These are phyloP conservation scores for Lipomyces chichibuensis DNA, from an alignment of 805 yeast species.

Conservation along the genomic window DNA sequence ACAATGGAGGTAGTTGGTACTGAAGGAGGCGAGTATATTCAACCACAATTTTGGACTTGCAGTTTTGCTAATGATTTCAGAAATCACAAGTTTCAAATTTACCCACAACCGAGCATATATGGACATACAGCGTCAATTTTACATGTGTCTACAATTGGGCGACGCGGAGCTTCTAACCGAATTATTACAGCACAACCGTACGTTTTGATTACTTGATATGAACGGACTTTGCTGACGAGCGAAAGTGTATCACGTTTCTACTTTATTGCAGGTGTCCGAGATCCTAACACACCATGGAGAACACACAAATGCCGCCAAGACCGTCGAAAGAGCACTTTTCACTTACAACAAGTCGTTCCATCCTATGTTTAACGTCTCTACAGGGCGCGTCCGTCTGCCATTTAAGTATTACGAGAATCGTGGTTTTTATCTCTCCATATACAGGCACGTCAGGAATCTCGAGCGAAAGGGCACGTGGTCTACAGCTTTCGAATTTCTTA, in stretches of 20 bases:
- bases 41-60: neutral
- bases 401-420: slow-evolving; percentile 74
- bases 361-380: slow-evolving; percentile 59
- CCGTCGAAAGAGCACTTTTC: slow-evolving; percentile 75
- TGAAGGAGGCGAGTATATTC: slow-evolving; percentile 18
- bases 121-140: slow-evolving; percentile 49
- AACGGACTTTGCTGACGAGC: neutral
- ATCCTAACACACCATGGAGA: slow-evolving; percentile 78
- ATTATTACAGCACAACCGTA: slow-evolving; percentile 51
- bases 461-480: slow-evolving; percentile 76
- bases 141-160: slow-evolving; percentile 65
- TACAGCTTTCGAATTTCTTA: slow-evolving; percentile 78
- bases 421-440: slow-evolving; percentile 71
- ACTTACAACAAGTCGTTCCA: slow-evolving; percentile 76
- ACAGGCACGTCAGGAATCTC: slow-evolving; percentile 68
- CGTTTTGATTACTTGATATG: neutral
- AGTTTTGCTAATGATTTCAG: slow-evolving; percentile 9
- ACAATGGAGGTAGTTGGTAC: slow-evolving; percentile 33
- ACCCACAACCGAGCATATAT: slow-evolving; percentile 48
- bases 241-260: slow-evolving; percentile 72
- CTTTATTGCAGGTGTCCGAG: slow-evolving; percentile 76
- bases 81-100: slow-evolving; percentile 59
- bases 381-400: slow-evolving; percentile 67
- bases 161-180: slow-evolving; percentile 73
- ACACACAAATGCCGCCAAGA: slow-evolving; percentile 65